Base-by-base conservation (phyloP, 2,329 filamentous ascomycete species). In the Aureobasidium sp. region DNA sequence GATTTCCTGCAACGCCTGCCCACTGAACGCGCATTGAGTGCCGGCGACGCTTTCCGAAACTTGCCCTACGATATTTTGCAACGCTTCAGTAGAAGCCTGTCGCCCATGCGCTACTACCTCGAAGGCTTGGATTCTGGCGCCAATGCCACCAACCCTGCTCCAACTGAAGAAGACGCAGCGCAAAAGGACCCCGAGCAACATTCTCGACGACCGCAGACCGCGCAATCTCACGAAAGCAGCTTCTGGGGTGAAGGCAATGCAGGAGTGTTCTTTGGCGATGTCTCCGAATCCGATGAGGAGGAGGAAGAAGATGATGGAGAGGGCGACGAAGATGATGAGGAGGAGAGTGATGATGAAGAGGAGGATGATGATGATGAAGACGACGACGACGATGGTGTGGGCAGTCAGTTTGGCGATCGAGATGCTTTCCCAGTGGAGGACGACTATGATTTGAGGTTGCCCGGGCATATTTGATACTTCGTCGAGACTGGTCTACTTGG, bases 51-150 rank as follows among this genome's bases (percentile, higher is more conserved):
- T 9, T 63, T 63, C 52, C 34, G 64, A 17, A 77, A 78, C 27
- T 75, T 74, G 8, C 73, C 78, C 0, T 77, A 78, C 63, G 77
- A 78, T 45, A 77, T 80, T 64, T 68, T 80, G 8, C 76, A 79
- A 53, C 73, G 77, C 0, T 73, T 80, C 27, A 75, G 74, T 7
- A 71, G 77, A 48, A 77, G 75, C 37, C 65, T 80, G 0, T 73
- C 73, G 1, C 78, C 78, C 5, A 77, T 80, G 65, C 69, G 78
- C 15, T 78, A 78, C 59, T 79, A 80, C 49, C 65, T 79, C 8
- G 67, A 70, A 20, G 62, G 58, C 11, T 48, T 65, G 1, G 64
- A 65, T 31, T 29, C 22, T 3, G 42, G 63, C 31, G 60, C 56
- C 17, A 51, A 25, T 3, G 31, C 25, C 20, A 11, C 25, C 6